Evolutionary conservation across 257 asterid species (phyloP).

Genomic region (Nicotiana obtusifolia): DNA sequence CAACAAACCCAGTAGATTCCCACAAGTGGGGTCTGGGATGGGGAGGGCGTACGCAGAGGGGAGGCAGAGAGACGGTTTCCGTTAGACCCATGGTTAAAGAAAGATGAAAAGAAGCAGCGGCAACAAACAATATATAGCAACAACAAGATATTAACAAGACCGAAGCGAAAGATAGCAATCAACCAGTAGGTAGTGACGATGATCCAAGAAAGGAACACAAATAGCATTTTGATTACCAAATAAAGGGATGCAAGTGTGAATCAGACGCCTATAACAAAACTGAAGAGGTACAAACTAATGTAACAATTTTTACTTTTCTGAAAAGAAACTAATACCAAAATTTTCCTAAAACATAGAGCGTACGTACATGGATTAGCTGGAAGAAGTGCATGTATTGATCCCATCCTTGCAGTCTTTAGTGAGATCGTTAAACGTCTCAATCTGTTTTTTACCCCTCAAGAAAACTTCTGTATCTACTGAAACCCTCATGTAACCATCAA

Average conservation of each 20-base stretch:
- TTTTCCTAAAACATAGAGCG: neutral
- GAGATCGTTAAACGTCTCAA: constrained; percentile 79
- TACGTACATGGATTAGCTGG: constrained; percentile 26
- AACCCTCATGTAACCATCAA: constrained; percentile 80
- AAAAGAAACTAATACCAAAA: neutral
- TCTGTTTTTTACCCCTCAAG: constrained; percentile 60
- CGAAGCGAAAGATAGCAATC: too few species aligned
- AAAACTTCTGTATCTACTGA: constrained; percentile 75
- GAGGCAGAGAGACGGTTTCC: too few species aligned
- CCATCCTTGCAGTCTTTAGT: constrained; percentile 83
- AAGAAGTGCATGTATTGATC: constrained; percentile 47
- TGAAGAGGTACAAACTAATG: neutral
- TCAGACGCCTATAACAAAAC: neutral
- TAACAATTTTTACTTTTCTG: neutral
- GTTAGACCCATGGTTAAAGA: too few species aligned
- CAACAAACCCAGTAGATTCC: too few species aligned
- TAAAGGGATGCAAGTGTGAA: neutral
- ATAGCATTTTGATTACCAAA: neutral
- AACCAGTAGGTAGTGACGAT: too few species aligned
- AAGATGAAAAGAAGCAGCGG: too few species aligned
- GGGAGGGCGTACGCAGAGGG: too few species aligned
- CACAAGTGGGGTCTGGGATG: too few species aligned
- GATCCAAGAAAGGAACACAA: neutral
- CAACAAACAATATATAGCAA: too few species aligned
- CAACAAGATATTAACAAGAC: too few species aligned